Percentiles rank a stretch among this genome's conserved stretches.
Evolutionary conservation across 257 asterid species (phyloP).

Genomic region (Echium plantagineum): DNA sequence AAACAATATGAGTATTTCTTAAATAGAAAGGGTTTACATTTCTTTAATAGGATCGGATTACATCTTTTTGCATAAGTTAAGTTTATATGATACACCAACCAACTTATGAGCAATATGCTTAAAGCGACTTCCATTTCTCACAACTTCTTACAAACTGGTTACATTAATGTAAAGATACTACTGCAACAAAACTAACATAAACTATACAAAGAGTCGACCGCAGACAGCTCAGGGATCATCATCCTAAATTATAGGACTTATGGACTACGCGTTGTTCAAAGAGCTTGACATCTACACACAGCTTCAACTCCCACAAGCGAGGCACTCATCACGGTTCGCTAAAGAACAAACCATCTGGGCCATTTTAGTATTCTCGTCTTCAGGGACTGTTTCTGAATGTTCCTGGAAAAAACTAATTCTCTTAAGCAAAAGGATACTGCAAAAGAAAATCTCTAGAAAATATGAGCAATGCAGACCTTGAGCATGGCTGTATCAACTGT

Average conservation of each 20-base stretch:
- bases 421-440: not conserved
- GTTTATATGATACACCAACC: no score
- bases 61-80: not conserved
- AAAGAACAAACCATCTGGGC: constrained; percentile 80
- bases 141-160: no score
- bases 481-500: constrained; percentile 72
- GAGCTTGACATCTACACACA: not conserved
- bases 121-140: no score
- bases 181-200: no score
- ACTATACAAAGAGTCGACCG: not conserved
- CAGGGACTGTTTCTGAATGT: constrained; percentile 21
- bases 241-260: not conserved
- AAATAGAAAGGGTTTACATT: no score
- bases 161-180: not conserved
- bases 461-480: constrained; percentile 22
- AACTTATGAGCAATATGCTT: no score
- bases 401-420: constrained; percentile 15
- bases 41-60: no score
- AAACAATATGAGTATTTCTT: no score
- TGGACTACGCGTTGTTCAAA: not conserved
- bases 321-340: constrained; percentile 71
- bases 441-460: not conserved
- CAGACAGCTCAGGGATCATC: not conserved
- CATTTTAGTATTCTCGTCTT: constrained; percentile 48
- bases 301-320: constrained; percentile 78